Percentiles rank a stretch among this genome's conserved stretches.
Evolutionary conservation across 1,139 yeast species (phyloP).

Genomic region (Magnusiomyces paraingens): DNA sequence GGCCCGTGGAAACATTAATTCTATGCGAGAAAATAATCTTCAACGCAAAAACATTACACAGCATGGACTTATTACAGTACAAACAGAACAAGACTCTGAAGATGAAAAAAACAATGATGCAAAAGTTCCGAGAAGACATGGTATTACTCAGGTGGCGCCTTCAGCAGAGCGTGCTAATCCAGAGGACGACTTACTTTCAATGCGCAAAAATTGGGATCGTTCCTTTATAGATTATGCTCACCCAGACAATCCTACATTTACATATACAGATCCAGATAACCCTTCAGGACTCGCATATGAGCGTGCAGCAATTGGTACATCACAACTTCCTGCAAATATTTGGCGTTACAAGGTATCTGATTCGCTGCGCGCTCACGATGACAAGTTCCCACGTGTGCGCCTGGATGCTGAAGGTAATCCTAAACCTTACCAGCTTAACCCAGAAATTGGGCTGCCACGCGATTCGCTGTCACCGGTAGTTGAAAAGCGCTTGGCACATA

Average conservation of each 20-base stretch:
- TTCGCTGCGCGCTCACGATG: neutral
- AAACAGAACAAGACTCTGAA: too few relatives aligned
- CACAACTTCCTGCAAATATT: neutral
- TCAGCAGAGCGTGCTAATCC: too few relatives aligned
- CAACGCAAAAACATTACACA: too few relatives aligned
- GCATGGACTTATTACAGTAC: too few relatives aligned
- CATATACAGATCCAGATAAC: conserved; percentile 1
- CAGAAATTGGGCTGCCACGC: conserved; percentile 1
- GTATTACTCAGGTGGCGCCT: too few relatives aligned
- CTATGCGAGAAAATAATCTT: too few relatives aligned
- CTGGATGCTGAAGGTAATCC: neutral
- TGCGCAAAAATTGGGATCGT: neutral
- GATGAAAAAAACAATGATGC: too few relatives aligned
- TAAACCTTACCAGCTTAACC: neutral
- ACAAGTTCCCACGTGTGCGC: neutral
- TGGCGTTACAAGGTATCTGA: neutral
- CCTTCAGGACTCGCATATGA: neutral
- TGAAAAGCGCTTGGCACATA: conserved; percentile 3
- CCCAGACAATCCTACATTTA: neutral
- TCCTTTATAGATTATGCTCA: neutral
- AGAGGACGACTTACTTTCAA: neutral
- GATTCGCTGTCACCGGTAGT: neutral
- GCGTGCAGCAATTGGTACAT: neutral
- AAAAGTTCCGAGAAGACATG: too few relatives aligned
- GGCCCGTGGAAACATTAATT: neutral